Percentiles rank a stretch among this genome's conserved stretches.
These are phyloP conservation scores for Metschnikowia baotianmanensis DNA, from an alignment of 805 yeast genomes.

Conservation along the genomic window DNA sequence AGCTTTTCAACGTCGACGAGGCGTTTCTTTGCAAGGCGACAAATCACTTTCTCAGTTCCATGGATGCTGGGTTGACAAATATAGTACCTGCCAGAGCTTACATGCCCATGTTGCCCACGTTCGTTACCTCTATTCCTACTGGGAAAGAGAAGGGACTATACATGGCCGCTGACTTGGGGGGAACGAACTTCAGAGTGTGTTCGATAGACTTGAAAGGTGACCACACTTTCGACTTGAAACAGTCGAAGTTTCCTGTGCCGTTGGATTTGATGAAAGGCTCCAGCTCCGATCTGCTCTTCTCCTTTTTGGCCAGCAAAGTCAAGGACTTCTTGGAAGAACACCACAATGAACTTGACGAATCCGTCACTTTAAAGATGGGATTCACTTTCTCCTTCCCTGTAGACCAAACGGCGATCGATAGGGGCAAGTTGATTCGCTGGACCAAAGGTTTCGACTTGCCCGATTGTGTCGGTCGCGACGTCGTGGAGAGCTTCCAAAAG, in stretches of 20 bases:
- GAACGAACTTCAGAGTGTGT: slow-evolving; percentile 94
- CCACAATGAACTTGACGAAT: slow-evolving; percentile 47
- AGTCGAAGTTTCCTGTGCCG: slow-evolving; percentile 78
- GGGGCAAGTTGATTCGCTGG: slow-evolving; percentile 89
- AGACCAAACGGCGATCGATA: slow-evolving; percentile 72
- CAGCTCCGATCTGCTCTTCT: slow-evolving; percentile 65
- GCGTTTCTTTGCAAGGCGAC: slow-evolving; percentile 48
- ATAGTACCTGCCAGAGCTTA: slow-evolving; percentile 40
- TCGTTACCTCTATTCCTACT: slow-evolving; percentile 77
- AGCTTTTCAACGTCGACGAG: slow-evolving; percentile 41
- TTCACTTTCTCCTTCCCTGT: slow-evolving; percentile 95
- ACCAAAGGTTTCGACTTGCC: slow-evolving; percentile 89
- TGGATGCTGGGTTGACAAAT: slow-evolving; percentile 57
- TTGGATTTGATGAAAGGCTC: slow-evolving; percentile 65
- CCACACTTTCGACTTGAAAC: slow-evolving; percentile 74
- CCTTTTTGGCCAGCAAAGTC: slow-evolving; percentile 71
- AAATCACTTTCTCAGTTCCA: slow-evolving; percentile 55
- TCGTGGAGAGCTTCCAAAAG: slow-evolving; percentile 67
- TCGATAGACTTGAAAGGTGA: slow-evolving; percentile 76
- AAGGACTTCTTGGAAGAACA: slow-evolving; percentile 61
- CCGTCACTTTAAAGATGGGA: slow-evolving; percentile 62
- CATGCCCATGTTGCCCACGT: slow-evolving; percentile 91
- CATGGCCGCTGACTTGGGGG: slow-evolving; percentile 93
- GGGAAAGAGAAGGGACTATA: slow-evolving; percentile 83
- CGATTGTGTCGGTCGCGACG: slow-evolving; percentile 83